Conservation (phyloP, 2,329 filamentous ascomycete species). For the Aspergillus caelatus region DNA sequence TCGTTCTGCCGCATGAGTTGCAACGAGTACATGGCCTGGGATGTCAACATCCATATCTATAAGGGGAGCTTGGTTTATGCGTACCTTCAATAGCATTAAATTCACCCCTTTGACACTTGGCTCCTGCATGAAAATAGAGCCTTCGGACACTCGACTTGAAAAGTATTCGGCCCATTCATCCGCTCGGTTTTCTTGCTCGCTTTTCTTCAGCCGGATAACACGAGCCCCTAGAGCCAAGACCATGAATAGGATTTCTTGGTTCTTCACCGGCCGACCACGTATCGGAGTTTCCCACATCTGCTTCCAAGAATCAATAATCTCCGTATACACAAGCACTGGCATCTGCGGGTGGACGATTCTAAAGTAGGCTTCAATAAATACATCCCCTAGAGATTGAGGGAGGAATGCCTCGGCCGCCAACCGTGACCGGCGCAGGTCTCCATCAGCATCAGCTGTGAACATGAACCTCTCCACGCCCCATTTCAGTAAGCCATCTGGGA, state of each 20-base stretch:
- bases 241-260: constrained; percentile 19
- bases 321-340: constrained; percentile 13
- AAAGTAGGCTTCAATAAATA: constrained; percentile 19
- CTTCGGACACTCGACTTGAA: constrained; percentile 11
- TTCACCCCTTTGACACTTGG: constrained; percentile 13
- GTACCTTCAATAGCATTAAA: constrained; percentile 19
- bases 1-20: constrained; percentile 23
- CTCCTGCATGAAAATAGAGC: constrained; percentile 16
- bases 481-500: constrained; percentile 15
- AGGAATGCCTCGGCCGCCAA: constrained; percentile 14
- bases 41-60: background rate
- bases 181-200: constrained; percentile 9
- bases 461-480: constrained; percentile 20
- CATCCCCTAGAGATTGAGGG: constrained; percentile 9
- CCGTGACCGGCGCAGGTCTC: constrained; percentile 3
- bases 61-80: background rate
- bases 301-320: constrained; percentile 15
- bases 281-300: constrained; percentile 19
- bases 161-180: constrained; percentile 19
- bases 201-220: constrained; percentile 9
- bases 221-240: constrained; percentile 18
- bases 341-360: constrained; percentile 19
- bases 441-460: constrained; percentile 13
- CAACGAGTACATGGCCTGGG: constrained; percentile 18
- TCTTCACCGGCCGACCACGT: constrained; percentile 8